Base-by-base conservation (phyloP, 768 basidiomycete species). In the Amanita rimosa region DNA sequence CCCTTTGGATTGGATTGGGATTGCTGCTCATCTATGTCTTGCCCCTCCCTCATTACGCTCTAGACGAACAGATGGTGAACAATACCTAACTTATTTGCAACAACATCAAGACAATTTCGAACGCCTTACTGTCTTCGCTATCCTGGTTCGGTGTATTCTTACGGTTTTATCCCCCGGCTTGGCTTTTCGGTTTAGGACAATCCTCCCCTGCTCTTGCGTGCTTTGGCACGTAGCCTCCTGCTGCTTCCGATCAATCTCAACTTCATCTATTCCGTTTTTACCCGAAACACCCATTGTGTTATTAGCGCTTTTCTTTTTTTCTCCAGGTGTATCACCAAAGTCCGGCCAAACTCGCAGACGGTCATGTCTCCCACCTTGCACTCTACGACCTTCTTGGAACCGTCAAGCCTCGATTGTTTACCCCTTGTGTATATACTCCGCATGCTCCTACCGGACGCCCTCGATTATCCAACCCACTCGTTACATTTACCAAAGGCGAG, bases 401-500 rank as follows among this genome's bases (percentile, higher is more conserved):
- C 48, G 48, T 36, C 48, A 42, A 42, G 31, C 33, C 21, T 36
- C 48, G 19, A 41, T 36, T 39, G 48, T 42, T 49, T 42, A 27
- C 39, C 31, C 38, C 38, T 35, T 43, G 31, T 49, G 31, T 49
- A 49, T 43, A 43, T 43, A 41, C 47, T 48, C 24, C 26, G 3
- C 17, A 35, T 43, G 48, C 48, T 49, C 47, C 40, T 33, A 38
- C 41, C 40, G 48, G 48, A 49, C 48, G 48, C 40, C 40, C 31
- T 41, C 17, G 16, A 24, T 22, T 9, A 4, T 34, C n/a, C 31
- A 41, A 40, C 48, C 10, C 19, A 35, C 48, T 49, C 48, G 48
- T 49, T 43, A 49, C 48, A 49, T 42, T 49, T 49, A 42, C 7
- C 31, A 49, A 31, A 49, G 40, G 40, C 48, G 48, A 42, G 48